Evolutionary conservation across 768 basidiomycete species (phyloP), one percentile per base, ranked within the genome.

Genomic region (Mycena pura): DNA sequence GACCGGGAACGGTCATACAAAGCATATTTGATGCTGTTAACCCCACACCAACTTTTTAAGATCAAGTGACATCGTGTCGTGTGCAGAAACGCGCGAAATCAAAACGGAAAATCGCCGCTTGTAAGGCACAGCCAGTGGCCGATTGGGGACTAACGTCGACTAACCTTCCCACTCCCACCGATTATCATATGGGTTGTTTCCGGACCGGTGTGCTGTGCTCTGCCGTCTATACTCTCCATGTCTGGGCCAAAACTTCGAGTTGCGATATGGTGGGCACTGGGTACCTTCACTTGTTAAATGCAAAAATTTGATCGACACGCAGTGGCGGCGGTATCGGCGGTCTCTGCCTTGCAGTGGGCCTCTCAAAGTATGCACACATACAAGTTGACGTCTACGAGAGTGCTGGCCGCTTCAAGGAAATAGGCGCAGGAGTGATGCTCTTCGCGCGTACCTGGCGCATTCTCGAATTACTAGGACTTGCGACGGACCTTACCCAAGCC

Each of bases 381-480:
- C 71, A 76, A 55, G 72, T 81, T 14, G 72, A 80, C 57, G 60
- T 85, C 5, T 85, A 84, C 60, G 84, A 85, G 71, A 76, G 81
- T 5, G 76, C 82, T 1, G 75, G 69, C 4, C 74, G 74, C 21
- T 82, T 84, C 69, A 79, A 73, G 46, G 83, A 85, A 62, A 82
- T 84, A 27, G 82, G 83, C 6, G 84, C 84, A 3, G 84, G 69
- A 43, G 82, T 72, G 41, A 78, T 70, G 72, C 75, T 84, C 6
- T 83, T 82, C 83, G 68, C 69, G 10, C 72, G 81, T 36, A 82
- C 82, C 8, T 81, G 80, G 79, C 71, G 70, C 6, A 73, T 83
- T n/a, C 64, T 85, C 62, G 69, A 77, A 25, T 65, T 70, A 11
- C 78, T 86, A 45, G 82, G 79, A 1, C 60, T 85, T 21, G 72